Percentiles rank a stretch among this genome's conserved stretches.
Evolutionary conservation across 192 early-diverging fungal genomes (phyloP).

Genomic region (Podila epigama): DNA sequence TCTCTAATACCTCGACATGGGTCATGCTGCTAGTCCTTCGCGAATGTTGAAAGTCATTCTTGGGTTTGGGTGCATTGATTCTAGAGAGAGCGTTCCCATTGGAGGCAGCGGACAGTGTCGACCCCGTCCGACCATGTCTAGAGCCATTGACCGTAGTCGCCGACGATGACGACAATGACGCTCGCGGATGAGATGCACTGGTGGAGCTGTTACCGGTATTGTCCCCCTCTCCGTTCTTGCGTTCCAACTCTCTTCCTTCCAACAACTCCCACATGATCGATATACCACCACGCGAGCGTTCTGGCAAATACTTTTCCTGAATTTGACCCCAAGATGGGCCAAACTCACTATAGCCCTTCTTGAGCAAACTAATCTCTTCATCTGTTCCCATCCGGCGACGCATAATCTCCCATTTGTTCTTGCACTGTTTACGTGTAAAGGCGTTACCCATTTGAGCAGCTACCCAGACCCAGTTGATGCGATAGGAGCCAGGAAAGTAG

Average conservation of each 20-base stretch:
- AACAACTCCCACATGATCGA: slow-evolving; percentile 44
- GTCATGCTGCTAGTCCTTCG: background rate
- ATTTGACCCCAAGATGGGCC: slow-evolving; percentile 46
- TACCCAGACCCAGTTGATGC: slow-evolving; percentile 49
- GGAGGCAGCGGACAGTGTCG: background rate
- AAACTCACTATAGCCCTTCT: slow-evolving; percentile 36
- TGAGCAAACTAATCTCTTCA: slow-evolving; percentile 28
- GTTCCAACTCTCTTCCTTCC: slow-evolving; percentile 14
- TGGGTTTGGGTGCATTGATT: background rate
- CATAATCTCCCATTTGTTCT: slow-evolving; percentile 52
- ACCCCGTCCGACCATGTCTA: background rate
- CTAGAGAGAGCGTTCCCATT: background rate
- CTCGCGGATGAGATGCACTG: background rate
- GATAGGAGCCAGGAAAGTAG: slow-evolving; percentile 40
- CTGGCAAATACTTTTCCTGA: slow-evolving; percentile 44
- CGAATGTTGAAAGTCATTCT: too few relatives aligned
- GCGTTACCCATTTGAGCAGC: slow-evolving; percentile 43
- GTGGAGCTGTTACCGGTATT: slow-evolving; percentile 3
- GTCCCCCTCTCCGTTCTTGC: background rate
- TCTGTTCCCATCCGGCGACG: slow-evolving; percentile 33
- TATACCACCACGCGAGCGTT: slow-evolving; percentile 30
- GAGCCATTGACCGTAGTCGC: background rate
- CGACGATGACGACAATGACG: background rate
- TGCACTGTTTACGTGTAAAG: slow-evolving; percentile 46
- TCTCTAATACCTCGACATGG: slow-evolving; percentile 5